These are phyloP conservation scores for Periconia sp. DNA, from an alignment of 2,329 filamentous ascomycete genomes.

Conservation along the genomic window DNA sequence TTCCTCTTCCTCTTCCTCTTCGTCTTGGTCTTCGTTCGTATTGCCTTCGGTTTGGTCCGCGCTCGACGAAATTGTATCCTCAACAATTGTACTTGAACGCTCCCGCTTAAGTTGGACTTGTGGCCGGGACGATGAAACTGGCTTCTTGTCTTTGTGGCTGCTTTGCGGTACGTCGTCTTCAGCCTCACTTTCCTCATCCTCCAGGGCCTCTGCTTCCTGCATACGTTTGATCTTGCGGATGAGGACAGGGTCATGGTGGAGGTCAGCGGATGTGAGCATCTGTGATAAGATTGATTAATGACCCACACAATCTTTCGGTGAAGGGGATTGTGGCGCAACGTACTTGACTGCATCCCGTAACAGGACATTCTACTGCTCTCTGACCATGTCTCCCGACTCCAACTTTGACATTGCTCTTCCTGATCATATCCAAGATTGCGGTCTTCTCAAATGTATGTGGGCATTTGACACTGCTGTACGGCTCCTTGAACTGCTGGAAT, in stretches of 20 bases:
- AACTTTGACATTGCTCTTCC: slow-evolving; percentile 20
- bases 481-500: slow-evolving; percentile 67
- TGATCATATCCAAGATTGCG: slow-evolving; percentile 64
- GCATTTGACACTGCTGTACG: slow-evolving; percentile 70
- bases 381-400: slow-evolving; percentile 26
- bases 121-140: slow-evolving; percentile 3
- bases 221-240: slow-evolving; percentile 47
- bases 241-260: slow-evolving; percentile 38
- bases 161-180: slow-evolving; percentile 26
- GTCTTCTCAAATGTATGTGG: slow-evolving; percentile 74
- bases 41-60: slow-evolving; percentile 21
- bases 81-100: slow-evolving; percentile 23
- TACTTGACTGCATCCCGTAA: slow-evolving; percentile 66
- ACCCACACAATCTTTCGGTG: too few species aligned
- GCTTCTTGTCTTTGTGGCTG: slow-evolving; percentile 1
- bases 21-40: slow-evolving; percentile 22
- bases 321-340: slow-evolving; percentile 3
- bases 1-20: not conserved
- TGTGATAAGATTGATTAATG: slow-evolving; percentile 21
- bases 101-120: slow-evolving; percentile 15
- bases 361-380: slow-evolving; percentile 63
- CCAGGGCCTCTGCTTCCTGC: slow-evolving; percentile 31
- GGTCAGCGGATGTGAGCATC: slow-evolving; percentile 37
- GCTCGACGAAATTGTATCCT: slow-evolving; percentile 29
- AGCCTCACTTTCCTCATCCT: slow-evolving; percentile 32